Evolutionary conservation across 345 rosid genomes (phyloP), one percentile per base, ranked within the genome.

Genomic region (Eucalyptus sideroxylon): DNA sequence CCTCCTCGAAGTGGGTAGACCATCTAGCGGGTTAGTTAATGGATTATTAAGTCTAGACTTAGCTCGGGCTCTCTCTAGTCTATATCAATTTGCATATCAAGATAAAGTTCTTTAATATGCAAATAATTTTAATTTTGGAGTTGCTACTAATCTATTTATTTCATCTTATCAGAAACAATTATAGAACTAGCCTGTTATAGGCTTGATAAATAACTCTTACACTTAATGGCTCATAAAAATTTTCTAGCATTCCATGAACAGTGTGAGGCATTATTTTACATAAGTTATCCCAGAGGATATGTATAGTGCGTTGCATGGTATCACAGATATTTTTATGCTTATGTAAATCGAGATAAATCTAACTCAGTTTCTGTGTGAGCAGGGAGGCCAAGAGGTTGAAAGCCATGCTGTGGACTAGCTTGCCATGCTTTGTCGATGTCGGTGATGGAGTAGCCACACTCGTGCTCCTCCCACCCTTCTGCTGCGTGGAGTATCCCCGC

Each of bases 401-500:
- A 96, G 65, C 98, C 97, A 89, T 92, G 94, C 8, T 86, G 91
- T 59, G 96, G 94, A 88, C 92, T 87, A 21, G 96, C 95, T 91
- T 96, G 87, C 98, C 96, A 96, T 86, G 89, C 94, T 87, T 93
- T 92, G 26, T 90, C 89, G 19, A 91, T 40, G 80, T 92, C 86
- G 86, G 89, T 89, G 86, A 94, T 91, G 86, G 50, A 16, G 89
- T 91, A 17, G 7, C 98, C 96, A 13, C 94, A 95, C 60, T 96
- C 97, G n/a, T 96, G 92, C 90, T 93, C 98, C 30, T 92, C 85
- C 96, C 95, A 94, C 60, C 92, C 95, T 91, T 96, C 97, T 49
- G 94, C 86, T 9, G 94, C 95, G 50, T 96, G 98, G 86, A 96
- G 92, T 59, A 96, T 94, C 47, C 96, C 96, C 11, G 94, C 97